phyloP scores from a whole-genome alignment of 495 filamentous ascomycete genomes.

The Penicillium salamii region DNA sequence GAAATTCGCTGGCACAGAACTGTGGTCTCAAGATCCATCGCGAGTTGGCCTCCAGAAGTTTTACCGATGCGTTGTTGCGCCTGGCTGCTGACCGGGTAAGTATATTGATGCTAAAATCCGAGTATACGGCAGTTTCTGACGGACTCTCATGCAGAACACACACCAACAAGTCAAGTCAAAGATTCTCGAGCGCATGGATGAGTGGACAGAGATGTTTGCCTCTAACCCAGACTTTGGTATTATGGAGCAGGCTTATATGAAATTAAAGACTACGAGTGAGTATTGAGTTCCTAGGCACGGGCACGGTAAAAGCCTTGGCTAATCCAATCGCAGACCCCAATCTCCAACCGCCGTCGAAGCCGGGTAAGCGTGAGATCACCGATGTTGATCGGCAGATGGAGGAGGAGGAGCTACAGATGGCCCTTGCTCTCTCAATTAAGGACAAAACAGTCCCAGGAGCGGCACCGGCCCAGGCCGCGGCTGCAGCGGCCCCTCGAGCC shows the following conservation, averaged over 20 bases:
- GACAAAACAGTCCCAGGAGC: slow-evolving; percentile 51
- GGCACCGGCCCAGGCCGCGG: neutral
- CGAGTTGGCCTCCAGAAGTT: slow-evolving; percentile 89
- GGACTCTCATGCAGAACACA: slow-evolving; percentile 66
- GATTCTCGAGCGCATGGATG: slow-evolving; percentile 93
- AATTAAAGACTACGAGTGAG: slow-evolving; percentile 74
- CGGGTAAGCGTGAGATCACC: slow-evolving; percentile 86
- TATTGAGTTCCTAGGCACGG: neutral
- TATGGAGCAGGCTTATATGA: slow-evolving; percentile 94
- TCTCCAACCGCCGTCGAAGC: slow-evolving; percentile 86
- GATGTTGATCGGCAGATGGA: slow-evolving; percentile 90
- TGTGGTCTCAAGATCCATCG: slow-evolving; percentile 89
- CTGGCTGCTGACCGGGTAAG: slow-evolving; percentile 79
- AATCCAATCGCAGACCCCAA: slow-evolving; percentile 66
- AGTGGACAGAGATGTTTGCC: slow-evolving; percentile 94
- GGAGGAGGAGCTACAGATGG: slow-evolving; percentile 97
- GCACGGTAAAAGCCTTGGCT: too few species aligned
- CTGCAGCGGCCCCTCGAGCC: slow-evolving; percentile 19
- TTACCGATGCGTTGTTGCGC: slow-evolving; percentile 90
- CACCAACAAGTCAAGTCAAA: slow-evolving; percentile 96
- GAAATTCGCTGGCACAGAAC: slow-evolving; percentile 92
- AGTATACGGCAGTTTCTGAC: neutral
- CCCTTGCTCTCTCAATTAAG: slow-evolving; percentile 84
- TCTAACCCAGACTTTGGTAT: slow-evolving; percentile 90
- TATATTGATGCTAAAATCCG: neutral